These are phyloP conservation scores for Tephrocybe sp. DNA, from an alignment of 768 basidiomycete genomes.

Conservation along the genomic window DNA sequence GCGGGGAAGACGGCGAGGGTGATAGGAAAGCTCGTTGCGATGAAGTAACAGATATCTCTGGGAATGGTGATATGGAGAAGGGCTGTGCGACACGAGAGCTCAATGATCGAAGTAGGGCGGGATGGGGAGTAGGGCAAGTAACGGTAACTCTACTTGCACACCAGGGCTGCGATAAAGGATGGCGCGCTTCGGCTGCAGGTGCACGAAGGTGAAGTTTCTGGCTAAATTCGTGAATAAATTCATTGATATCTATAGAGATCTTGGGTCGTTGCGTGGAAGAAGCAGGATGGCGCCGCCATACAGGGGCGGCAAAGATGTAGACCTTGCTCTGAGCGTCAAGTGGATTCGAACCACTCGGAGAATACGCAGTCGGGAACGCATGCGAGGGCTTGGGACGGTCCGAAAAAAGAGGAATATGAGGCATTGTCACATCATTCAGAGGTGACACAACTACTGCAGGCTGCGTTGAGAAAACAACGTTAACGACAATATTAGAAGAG, in stretches of 20 bases:
- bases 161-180: constrained; percentile 5
- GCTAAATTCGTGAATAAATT: no score
- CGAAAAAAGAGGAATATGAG: background rate
- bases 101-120: background rate
- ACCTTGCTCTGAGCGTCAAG: constrained; percentile 8
- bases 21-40: no score
- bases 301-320: constrained; percentile 24
- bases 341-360: constrained; percentile 12
- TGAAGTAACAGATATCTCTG: no score
- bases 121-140: constrained; percentile 8
- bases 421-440: no score
- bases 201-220: background rate
- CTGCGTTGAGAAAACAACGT: background rate
- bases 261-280: background rate
- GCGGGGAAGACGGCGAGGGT: no score
- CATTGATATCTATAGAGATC: no score
- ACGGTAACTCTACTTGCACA: background rate
- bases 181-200: background rate
- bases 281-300: constrained; percentile 28
- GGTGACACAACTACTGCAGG: no score
- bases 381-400: constrained; percentile 13
- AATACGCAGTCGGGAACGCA: constrained; percentile 24
- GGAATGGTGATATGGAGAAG: no score
- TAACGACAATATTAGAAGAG: background rate
- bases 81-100: no score